Evolutionary conservation across 2,329 filamentous ascomycete species (phyloP).

Genomic region (Aplosporella prunicola): DNA sequence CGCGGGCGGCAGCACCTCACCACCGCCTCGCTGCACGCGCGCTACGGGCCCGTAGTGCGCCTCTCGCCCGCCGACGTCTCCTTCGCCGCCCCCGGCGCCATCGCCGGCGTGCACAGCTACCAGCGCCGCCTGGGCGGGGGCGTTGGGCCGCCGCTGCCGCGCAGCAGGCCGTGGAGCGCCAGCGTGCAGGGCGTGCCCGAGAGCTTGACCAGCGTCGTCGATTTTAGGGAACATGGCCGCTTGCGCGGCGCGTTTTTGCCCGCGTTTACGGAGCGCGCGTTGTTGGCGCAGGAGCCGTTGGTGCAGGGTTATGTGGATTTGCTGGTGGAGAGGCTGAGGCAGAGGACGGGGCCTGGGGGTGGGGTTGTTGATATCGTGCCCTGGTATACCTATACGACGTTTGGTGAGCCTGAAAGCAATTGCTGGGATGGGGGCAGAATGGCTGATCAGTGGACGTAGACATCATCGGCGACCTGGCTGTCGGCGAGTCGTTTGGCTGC

Average conservation of each 20-base stretch:
- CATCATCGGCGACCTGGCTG: conserved; percentile 20
- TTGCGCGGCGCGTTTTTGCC: conserved; percentile 15
- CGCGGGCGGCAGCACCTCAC: too few species aligned
- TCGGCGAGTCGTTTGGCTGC: conserved; percentile 21
- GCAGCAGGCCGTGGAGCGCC: too few species aligned
- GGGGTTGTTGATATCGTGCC: not conserved
- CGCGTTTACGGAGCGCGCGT: conserved; percentile 22
- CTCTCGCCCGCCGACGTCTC: conserved; percentile 8
- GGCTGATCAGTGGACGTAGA: too few species aligned
- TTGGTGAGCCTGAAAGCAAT: too few species aligned
- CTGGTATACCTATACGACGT: too few species aligned
- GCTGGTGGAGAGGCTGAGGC: conserved; percentile 16
- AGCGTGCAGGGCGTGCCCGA: too few species aligned
- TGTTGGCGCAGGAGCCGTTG: conserved; percentile 21
- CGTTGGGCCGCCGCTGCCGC: too few species aligned
- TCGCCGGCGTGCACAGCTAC: too few species aligned
- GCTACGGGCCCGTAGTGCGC: conserved; percentile 7
- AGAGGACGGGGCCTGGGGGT: not conserved
- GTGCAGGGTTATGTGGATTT: conserved; percentile 24
- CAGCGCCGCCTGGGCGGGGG: too few species aligned
- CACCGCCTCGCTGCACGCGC: conserved; percentile 1
- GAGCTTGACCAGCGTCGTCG: not conserved
- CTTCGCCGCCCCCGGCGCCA: not conserved
- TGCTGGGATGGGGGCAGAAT: too few species aligned
- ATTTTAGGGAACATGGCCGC: conserved; percentile 10